Base-by-base conservation (phyloP, 2,329 filamentous ascomycete genomes). In the Fusarium torreyae region DNA sequence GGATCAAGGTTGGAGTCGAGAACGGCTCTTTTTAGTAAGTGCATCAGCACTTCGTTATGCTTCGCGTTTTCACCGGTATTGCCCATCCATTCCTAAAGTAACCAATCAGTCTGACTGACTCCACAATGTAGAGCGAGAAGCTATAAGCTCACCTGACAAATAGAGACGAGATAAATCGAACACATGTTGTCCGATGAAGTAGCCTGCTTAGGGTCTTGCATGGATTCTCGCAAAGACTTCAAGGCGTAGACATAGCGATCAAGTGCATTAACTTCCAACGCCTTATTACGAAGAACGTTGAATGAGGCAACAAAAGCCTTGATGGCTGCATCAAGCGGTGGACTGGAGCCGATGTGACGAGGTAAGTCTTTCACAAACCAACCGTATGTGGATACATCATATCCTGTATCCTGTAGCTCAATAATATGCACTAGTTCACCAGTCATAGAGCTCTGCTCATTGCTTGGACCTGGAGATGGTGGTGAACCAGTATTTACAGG, bases 121-220 rank as follows among this genome's bases (percentile, higher is more conserved):
- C 0, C 0, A 0, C 0, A 6, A 4, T 2, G 1, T 0, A 0
- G 4, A 0, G 4, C 3, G 0, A 18, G 10, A 4, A 0, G 0
- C 22, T 3, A 4, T 11, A n/a, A 13, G 13, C 46, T 26, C 1
- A 40, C 61, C 28, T 66, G 63, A 1, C 61, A 66, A 2, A 66
- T 66, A 0, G 61, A 57, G 5, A 66, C 33, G 0, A 66, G 10
- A 15, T 66, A 66, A 0, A 66, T 60, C 0, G 63, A 24, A 4
- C 61, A 66, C 63, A 66, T 66, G 3, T 54, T 60, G 7, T 66
- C 53, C 1, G n/a, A 7, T 6, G 52, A 51, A 15, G n/a, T 26
- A 0, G 33, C 39, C 9, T 17, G n/a, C 0, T 6, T 4, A 4
- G 48, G 22, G 10, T 60, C 11, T 1, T 33, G 24, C 8, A 60